Conservation (phyloP, 805 yeast species). For the Yarrowia sp. region DNA sequence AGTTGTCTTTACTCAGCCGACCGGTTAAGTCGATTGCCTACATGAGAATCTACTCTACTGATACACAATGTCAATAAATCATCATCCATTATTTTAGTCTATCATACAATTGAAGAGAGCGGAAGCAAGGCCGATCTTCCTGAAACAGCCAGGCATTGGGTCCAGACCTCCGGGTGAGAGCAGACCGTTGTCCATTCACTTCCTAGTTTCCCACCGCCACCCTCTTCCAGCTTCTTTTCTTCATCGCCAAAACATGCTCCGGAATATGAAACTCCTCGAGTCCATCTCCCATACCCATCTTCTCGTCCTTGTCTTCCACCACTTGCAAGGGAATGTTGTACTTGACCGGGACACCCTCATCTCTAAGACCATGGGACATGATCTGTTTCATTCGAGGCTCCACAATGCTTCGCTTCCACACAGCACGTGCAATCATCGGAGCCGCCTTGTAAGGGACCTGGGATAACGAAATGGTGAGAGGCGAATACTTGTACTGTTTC, state of each 20-base stretch:
- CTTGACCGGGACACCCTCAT: slow-evolving; percentile 21
- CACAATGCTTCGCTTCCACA: slow-evolving; percentile 16
- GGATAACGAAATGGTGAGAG: background rate
- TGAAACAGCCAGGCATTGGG: too few species aligned
- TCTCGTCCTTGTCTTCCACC: slow-evolving; percentile 21
- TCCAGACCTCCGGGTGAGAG: background rate
- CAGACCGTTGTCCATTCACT: background rate
- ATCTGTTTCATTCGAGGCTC: slow-evolving; percentile 17
- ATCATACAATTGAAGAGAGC: too few species aligned
- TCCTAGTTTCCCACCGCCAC: background rate
- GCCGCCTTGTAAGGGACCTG: slow-evolving; percentile 15
- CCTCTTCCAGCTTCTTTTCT: background rate
- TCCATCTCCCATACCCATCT: slow-evolving; percentile 23
- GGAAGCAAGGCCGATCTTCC: too few species aligned
- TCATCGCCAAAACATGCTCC: background rate
- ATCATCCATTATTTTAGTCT: background rate
- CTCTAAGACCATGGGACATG: slow-evolving; percentile 8
- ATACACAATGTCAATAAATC: background rate
- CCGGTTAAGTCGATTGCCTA: too few species aligned
- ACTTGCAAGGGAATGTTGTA: slow-evolving; percentile 12
- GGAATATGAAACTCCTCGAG: slow-evolving; percentile 18
- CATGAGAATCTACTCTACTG: too few species aligned
- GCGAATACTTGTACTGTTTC: slow-evolving; percentile 12
- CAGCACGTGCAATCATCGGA: slow-evolving; percentile 24
- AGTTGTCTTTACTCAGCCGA: too few species aligned